Conservation (phyloP, 495 filamentous ascomycete species). For the Beverwykella pulmonaria region DNA sequence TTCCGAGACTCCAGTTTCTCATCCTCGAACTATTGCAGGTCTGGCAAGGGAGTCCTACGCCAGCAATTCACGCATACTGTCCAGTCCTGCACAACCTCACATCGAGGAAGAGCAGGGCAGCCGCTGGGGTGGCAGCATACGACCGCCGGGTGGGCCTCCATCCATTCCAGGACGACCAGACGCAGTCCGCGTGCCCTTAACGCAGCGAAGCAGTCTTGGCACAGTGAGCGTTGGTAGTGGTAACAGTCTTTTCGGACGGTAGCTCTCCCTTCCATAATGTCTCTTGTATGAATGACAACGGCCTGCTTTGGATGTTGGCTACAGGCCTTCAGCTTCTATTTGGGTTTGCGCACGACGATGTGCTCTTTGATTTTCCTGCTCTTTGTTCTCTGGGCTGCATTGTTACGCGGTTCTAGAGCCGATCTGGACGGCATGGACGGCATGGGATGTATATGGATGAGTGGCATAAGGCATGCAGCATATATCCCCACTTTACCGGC, state of each 20-base stretch:
- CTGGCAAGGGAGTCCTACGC: constrained; percentile 19
- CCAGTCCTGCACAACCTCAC: constrained; percentile 25
- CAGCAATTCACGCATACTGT: constrained; percentile 19
- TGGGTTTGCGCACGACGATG: neutral
- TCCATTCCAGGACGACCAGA: constrained; percentile 16
- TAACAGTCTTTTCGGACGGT: constrained; percentile 28
- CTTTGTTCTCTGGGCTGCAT: neutral
- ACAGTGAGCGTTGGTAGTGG: constrained; percentile 35
- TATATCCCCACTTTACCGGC: neutral
- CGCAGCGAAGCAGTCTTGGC: constrained; percentile 29
- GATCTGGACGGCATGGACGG: neutral
- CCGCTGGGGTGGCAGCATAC: constrained; percentile 25
- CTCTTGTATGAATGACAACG: constrained; percentile 11
- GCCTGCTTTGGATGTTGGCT: neutral
- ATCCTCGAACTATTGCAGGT: constrained; percentile 11
- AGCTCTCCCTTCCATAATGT: constrained; percentile 10
- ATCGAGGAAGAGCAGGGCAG: constrained; percentile 17
- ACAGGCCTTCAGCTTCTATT: neutral
- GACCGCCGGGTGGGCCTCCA: constrained; percentile 6
- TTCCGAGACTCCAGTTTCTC: constrained; percentile 15
- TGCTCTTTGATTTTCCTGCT: neutral
- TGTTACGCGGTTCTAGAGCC: neutral
- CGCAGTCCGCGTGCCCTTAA: constrained; percentile 11
- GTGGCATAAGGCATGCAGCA: too few relatives aligned
- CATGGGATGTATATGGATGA: neutral